These are phyloP conservation scores for Phialemoniopsis sp. DNA, from an alignment of 2,329 filamentous ascomycete species.

Conservation along the genomic window DNA sequence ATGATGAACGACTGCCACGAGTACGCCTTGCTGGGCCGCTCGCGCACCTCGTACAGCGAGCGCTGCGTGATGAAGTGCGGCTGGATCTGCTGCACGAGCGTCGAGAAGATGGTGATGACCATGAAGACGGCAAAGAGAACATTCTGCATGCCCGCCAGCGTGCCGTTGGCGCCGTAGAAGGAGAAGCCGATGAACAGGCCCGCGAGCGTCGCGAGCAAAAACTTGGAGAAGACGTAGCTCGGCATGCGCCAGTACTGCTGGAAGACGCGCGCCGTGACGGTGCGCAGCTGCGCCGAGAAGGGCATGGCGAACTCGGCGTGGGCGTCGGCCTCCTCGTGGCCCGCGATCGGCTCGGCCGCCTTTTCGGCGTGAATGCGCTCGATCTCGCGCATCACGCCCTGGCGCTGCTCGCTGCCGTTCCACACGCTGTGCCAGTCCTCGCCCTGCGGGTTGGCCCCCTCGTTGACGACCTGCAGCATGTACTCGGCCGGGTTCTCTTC, in stretches of 20 bases:
- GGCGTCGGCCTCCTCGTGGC: conserved; percentile 13
- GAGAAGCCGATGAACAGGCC: conserved; percentile 73
- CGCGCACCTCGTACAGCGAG: conserved; percentile 71
- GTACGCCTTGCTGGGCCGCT: conserved; percentile 70
- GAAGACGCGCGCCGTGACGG: conserved; percentile 67
- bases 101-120: conserved; percentile 69
- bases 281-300: conserved; percentile 58
- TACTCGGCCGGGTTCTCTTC: conserved; percentile 73
- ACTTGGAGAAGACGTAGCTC: conserved; percentile 72
- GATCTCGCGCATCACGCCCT: conserved; percentile 23
- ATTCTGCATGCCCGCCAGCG: conserved; percentile 67
- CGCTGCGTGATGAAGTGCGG: conserved; percentile 73
- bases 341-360: conserved; percentile 10
- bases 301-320: conserved; percentile 74
- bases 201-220: conserved; percentile 52
- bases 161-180: conserved; percentile 53
- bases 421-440: conserved; percentile 68
- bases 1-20: conserved; percentile 72
- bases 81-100: conserved; percentile 68
- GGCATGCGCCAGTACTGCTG: conserved; percentile 83
- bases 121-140: conserved; percentile 74
- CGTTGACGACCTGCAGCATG: conserved; percentile 54
- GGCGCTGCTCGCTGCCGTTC: conserved; percentile 37
- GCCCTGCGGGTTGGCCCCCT: conserved; percentile 30
- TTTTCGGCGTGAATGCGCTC: conserved; percentile 50